Conservation (phyloP, 257 asterid genomes). For the Ligustrum vulgare region DNA sequence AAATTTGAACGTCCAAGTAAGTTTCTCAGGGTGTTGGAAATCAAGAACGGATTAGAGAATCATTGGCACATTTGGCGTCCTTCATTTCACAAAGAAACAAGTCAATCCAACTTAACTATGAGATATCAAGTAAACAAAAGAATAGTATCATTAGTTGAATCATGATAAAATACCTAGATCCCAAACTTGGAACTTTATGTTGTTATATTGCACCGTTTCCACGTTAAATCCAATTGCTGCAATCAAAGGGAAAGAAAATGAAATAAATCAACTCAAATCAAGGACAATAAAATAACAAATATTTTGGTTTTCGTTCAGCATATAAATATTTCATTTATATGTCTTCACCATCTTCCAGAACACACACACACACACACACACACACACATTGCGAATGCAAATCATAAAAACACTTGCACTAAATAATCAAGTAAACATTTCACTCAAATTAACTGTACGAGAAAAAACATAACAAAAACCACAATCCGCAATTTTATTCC, state of each 20-base stretch:
- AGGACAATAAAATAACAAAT: background rate
- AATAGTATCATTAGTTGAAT: background rate
- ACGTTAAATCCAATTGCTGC: slow-evolving; percentile 96
- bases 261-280: slow-evolving; percentile 11
- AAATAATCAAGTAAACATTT: background rate
- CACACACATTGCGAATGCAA: background rate
- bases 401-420: background rate
- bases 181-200: slow-evolving; percentile 89
- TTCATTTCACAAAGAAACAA: background rate
- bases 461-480: slow-evolving; percentile 5
- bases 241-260: slow-evolving; percentile 17
- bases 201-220: slow-evolving; percentile 89
- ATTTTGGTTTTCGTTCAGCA: background rate
- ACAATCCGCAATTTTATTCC: slow-evolving; percentile 4
- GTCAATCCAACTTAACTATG: background rate
- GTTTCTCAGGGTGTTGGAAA: background rate
- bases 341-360: slow-evolving; percentile 19
- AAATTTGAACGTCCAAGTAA: slow-evolving; percentile 18
- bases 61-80: background rate
- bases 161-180: slow-evolving; percentile 65
- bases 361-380: no score
- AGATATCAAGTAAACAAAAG: background rate
- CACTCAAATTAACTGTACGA: background rate
- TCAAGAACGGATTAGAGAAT: background rate
- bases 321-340: slow-evolving; percentile 13